Evolutionary conservation across 305 asterid species (phyloP).

Genomic region (Solanum hybrid): DNA sequence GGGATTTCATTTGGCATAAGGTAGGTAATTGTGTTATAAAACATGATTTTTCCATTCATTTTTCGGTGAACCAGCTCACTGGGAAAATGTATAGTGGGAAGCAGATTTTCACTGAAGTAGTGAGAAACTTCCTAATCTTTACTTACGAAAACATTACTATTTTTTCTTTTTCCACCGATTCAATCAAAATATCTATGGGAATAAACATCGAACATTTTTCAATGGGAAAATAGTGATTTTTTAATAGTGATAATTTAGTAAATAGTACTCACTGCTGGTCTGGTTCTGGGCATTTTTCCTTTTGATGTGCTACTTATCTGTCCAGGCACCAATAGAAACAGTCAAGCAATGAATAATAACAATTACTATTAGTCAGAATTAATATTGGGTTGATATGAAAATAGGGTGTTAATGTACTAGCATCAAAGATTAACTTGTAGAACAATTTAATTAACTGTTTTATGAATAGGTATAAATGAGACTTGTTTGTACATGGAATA

Average conservation of each 20-base stretch:
- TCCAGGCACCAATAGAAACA: constrained; percentile 2
- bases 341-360: not conserved
- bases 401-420: not conserved
- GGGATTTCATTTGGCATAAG: not conserved
- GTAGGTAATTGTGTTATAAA: not conserved
- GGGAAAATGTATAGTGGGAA: not conserved
- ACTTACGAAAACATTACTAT: not conserved
- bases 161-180: not conserved
- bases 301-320: constrained; percentile 44
- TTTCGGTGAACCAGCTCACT: not conserved
- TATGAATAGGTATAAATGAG: not conserved
- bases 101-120: not conserved
- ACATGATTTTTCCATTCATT: not conserved
- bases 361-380: not conserved
- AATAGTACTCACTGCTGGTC: constrained; percentile 65
- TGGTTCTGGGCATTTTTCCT: constrained; percentile 58
- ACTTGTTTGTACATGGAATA: not conserved
- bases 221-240: not conserved
- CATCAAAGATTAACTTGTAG: not conserved
- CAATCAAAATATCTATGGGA: not conserved
- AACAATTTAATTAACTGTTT: not conserved
- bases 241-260: not conserved
- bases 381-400: not conserved
- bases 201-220: not conserved
- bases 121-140: not conserved